These are phyloP conservation scores for Podospora bellae-mahoneyi DNA, from an alignment of 495 filamentous ascomycete genomes.

Conservation along the genomic window DNA sequence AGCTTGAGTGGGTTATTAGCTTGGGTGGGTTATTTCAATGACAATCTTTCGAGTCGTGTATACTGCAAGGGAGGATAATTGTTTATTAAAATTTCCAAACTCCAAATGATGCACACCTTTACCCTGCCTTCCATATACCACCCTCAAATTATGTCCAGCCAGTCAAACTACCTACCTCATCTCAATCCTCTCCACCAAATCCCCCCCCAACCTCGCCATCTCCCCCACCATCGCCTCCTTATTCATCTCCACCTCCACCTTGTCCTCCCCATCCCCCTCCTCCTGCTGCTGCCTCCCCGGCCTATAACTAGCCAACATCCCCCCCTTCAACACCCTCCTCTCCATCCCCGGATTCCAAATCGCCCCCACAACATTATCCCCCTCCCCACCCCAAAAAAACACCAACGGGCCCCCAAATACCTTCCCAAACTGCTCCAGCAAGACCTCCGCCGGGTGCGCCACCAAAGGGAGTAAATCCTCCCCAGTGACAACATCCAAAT, in stretches of 20 bases:
- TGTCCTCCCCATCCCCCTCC: conserved; percentile 23
- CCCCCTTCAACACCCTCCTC: conserved; percentile 60
- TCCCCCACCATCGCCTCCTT: conserved; percentile 71
- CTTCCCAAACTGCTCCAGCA: conserved; percentile 58
- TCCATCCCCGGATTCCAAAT: conserved; percentile 73
- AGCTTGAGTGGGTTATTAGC: too few species aligned
- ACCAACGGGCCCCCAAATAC: conserved; percentile 62
- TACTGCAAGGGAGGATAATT: too few species aligned
- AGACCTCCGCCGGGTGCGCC: conserved; percentile 46
- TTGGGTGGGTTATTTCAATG: too few species aligned
- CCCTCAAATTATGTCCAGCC: too few species aligned
- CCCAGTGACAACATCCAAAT: conserved; percentile 51
- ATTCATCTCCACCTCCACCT: conserved; percentile 66
- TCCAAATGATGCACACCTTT: too few species aligned
- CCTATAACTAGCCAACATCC: conserved; percentile 64
- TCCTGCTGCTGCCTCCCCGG: conserved; percentile 37
- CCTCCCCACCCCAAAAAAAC: conserved; percentile 65
- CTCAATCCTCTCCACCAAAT: conserved; percentile 58
- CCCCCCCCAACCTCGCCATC: conserved; percentile 66
- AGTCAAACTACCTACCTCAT: conserved; percentile 14
- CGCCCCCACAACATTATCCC: conserved; percentile 62
- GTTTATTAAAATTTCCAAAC: too few species aligned
- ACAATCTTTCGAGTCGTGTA: too few species aligned
- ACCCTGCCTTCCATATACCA: background rate
- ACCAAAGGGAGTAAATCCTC: conserved; percentile 42